Percentiles rank a stretch among this genome's conserved stretches.
These are phyloP conservation scores for Macrophomina pseudophaseolina DNA, from an alignment of 2,329 filamentous ascomycete species.

Conservation along the genomic window DNA sequence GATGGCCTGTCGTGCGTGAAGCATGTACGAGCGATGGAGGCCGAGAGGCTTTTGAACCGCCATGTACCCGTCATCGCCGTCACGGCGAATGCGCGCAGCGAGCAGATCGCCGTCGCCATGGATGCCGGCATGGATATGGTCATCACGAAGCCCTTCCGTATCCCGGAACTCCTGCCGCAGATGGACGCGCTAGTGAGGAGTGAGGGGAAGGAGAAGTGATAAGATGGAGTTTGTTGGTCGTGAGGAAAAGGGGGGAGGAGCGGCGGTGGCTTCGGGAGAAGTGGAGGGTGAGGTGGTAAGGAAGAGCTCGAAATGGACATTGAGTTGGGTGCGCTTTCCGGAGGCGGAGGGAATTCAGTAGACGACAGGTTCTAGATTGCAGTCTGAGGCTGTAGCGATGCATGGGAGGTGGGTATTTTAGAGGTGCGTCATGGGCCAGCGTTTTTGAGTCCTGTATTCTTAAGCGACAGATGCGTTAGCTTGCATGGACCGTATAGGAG, in stretches of 20 bases:
- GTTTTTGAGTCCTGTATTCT: too few relatives aligned
- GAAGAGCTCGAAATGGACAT: too few relatives aligned
- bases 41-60: constrained; percentile 30
- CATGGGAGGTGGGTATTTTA: too few relatives aligned
- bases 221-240: not conserved
- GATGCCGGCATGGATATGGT: constrained; percentile 44
- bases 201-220: not conserved
- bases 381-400: too few relatives aligned
- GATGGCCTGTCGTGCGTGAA: constrained; percentile 42
- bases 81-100: constrained; percentile 43
- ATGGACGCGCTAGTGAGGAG: constrained; percentile 30
- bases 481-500: too few relatives aligned
- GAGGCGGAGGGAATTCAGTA: too few relatives aligned
- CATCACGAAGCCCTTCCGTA: constrained; percentile 42
- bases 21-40: constrained; percentile 41
- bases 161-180: constrained; percentile 39
- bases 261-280: not conserved
- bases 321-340: too few relatives aligned
- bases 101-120: constrained; percentile 40
- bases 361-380: too few relatives aligned
- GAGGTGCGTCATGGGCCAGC: too few relatives aligned
- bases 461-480: too few relatives aligned
- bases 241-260: not conserved
- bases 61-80: constrained; percentile 45
- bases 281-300: too few relatives aligned